phyloP scores from a whole-genome alignment of 164 flowering plant genomes.

The Akebia trifoliata region DNA sequence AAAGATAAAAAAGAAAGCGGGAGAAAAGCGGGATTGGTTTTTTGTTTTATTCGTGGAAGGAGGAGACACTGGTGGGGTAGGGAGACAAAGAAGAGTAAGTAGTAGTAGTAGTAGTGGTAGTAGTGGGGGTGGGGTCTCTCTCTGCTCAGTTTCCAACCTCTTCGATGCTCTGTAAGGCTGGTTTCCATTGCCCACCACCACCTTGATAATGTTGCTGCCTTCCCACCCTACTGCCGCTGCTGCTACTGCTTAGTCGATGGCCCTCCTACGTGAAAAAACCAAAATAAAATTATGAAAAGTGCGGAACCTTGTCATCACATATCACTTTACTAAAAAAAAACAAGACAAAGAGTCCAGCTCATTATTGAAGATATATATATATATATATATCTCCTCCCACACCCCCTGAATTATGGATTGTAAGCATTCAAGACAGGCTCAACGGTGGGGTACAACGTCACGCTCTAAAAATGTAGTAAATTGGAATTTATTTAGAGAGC shows the following conservation, averaged over 20 bases:
- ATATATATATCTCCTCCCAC: too few species aligned
- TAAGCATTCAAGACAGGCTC: too few species aligned
- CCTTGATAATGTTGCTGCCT: constrained; percentile 11
- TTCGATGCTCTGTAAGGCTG: constrained; percentile 20
- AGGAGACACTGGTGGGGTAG: not conserved
- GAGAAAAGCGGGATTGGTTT: not conserved
- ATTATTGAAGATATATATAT: too few species aligned
- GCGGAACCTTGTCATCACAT: not conserved
- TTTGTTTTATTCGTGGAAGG: not conserved
- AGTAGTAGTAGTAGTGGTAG: too few species aligned
- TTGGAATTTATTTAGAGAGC: too few species aligned
- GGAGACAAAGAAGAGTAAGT: too few species aligned
- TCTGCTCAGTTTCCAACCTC: constrained; percentile 16
- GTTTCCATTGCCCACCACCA: constrained; percentile 26
- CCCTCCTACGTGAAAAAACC: constrained; percentile 13
- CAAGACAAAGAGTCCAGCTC: too few species aligned
- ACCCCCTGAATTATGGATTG: too few species aligned
- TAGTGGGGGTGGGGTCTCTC: too few species aligned
- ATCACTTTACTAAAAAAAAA: not conserved
- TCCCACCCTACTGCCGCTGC: constrained; percentile 15
- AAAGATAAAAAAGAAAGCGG: not conserved
- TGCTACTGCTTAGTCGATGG: constrained; percentile 6
- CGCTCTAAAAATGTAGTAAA: too few species aligned
- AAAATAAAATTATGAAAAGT: not conserved
- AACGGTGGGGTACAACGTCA: too few species aligned